phyloP scores from a whole-genome alignment of 257 asterid genomes.

The Solanum bukasovii region DNA sequence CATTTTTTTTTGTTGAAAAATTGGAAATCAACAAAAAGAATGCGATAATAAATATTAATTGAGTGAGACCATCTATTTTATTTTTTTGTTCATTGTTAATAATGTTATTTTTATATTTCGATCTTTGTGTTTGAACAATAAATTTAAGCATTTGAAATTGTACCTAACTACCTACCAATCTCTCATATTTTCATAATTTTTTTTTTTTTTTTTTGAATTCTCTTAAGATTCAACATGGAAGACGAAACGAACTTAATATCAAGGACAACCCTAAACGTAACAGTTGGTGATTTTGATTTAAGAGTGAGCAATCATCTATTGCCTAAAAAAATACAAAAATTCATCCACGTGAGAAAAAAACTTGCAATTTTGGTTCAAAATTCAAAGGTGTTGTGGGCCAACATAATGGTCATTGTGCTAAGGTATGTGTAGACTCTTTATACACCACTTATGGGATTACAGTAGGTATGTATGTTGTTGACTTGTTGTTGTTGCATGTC shows the following conservation, averaged over 20 bases:
- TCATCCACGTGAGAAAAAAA: background rate
- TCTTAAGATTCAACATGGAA: background rate
- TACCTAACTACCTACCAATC: background rate
- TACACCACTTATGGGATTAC: too few relatives aligned
- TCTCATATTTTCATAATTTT: too few relatives aligned
- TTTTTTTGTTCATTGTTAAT: too few relatives aligned
- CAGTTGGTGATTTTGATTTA: background rate
- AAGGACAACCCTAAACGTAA: too few relatives aligned
- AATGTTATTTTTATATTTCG: too few relatives aligned
- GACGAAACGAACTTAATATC: background rate
- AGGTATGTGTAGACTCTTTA: background rate
- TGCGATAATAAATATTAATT: background rate
- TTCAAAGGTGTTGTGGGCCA: background rate
- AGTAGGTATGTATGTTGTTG: background rate
- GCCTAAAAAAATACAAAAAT: background rate
- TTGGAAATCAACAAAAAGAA: background rate
- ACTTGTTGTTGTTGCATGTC: background rate
- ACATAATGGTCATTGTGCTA: background rate
- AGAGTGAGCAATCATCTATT: background rate
- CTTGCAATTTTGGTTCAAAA: background rate
- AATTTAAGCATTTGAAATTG: background rate
- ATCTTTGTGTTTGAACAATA: background rate
- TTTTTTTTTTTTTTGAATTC: too few relatives aligned
- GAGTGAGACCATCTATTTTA: background rate
- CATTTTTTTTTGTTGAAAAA: too few relatives aligned